A percentile compares a stretch with the other conserved stretches of the same genome.
Evolutionary conservation across 1,284 basidiomycete genomes (phyloP).

Genomic region (Moesziomyces sp.): DNA sequence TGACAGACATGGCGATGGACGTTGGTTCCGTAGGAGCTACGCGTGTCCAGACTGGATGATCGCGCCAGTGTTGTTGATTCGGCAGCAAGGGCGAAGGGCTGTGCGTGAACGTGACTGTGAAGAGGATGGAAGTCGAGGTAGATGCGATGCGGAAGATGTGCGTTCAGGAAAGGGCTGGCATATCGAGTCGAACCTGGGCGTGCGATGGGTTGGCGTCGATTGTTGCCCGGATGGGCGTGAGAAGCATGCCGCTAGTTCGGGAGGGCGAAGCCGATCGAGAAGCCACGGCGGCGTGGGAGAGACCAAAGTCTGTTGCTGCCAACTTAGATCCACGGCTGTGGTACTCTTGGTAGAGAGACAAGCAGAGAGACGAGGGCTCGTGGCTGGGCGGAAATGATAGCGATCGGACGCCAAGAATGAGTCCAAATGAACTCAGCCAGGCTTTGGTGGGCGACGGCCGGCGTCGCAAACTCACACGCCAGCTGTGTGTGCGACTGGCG

Average conservation of each 20-base stretch:
- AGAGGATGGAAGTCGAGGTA: too few species aligned
- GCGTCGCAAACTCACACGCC: too few species aligned
- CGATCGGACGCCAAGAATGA: not conserved
- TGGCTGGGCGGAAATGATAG: not conserved
- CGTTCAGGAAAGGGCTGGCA: not conserved
- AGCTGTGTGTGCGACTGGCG: too few species aligned
- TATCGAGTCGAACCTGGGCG: not conserved
- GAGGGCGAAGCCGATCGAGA: not conserved
- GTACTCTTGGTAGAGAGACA: too few species aligned
- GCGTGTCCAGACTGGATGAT: too few species aligned
- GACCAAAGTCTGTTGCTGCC: not conserved
- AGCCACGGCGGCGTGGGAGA: not conserved
- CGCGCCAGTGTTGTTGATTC: not conserved
- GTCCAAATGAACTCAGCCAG: not conserved
- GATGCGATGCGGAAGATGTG: too few species aligned
- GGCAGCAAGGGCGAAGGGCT: not conserved
- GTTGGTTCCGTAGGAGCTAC: not conserved
- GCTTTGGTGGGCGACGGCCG: not conserved
- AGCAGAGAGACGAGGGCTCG: not conserved
- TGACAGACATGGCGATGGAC: constrained; percentile 22
- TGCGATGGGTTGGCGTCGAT: not conserved
- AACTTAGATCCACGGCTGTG: too few species aligned
- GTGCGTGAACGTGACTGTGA: not conserved
- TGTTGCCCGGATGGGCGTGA: not conserved
- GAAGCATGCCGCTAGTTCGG: not conserved